Percentiles rank a stretch among this genome's conserved stretches.
Conservation (phyloP, 306 rosid species). For the Citrullus mucosospermus region DNA sequence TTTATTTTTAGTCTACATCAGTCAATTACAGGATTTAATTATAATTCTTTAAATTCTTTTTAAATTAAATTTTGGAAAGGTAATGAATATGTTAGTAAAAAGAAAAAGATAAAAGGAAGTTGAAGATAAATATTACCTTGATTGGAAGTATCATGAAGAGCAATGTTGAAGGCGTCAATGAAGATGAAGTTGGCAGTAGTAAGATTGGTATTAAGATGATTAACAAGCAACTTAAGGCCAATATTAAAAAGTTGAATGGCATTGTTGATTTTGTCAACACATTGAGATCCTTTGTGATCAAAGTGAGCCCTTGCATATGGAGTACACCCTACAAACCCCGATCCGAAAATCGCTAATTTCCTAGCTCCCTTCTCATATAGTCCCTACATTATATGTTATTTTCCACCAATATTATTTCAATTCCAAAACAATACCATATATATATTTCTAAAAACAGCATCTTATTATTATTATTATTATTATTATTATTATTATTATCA, state of each 20-base stretch:
- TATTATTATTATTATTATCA: no score
- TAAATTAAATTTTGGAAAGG: no score
- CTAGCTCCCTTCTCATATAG: neutral
- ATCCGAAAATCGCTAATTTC: neutral
- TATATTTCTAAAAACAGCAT: no score
- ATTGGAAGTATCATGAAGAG: neutral
- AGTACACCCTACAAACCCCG: neutral
- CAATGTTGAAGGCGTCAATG: slow-evolving; percentile 1
- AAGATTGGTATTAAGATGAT: slow-evolving; percentile 2
- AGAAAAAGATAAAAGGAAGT: no score
- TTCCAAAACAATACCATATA: no score
- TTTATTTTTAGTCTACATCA: no score
- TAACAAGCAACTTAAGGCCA: slow-evolving; percentile 18
- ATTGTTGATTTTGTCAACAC: slow-evolving; percentile 15
- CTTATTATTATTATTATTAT: no score
- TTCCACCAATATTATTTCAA: no score
- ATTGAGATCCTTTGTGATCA: slow-evolving; percentile 10
- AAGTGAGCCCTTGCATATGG: slow-evolving; percentile 2
- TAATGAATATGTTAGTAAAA: no score
- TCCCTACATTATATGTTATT: neutral
- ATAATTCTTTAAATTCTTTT: no score
- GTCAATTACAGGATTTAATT: no score
- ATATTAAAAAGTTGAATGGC: slow-evolving; percentile 16
- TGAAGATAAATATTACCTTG: neutral
- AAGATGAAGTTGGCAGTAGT: slow-evolving; percentile 18